A percentile compares a stretch with the other conserved stretches of the same genome.
Conservation (phyloP, 2,329 filamentous ascomycete genomes). For the Podosphaera xanthii region DNA sequence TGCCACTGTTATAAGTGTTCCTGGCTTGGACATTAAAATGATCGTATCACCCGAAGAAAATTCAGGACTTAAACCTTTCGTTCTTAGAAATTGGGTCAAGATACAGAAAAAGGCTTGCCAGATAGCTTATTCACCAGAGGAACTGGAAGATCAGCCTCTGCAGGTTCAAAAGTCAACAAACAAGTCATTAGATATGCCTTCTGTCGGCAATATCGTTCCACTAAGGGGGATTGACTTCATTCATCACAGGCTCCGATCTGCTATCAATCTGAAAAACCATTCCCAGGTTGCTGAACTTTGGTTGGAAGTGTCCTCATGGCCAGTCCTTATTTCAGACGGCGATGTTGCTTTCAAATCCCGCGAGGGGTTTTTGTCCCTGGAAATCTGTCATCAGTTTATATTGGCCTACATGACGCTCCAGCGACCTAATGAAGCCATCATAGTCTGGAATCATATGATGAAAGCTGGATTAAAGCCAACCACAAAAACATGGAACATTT, state of each 20-base stretch:
- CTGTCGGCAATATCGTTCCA: background rate
- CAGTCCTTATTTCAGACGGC: constrained; percentile 3
- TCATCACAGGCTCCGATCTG: constrained; percentile 7
- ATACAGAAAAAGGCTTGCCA: constrained; percentile 4
- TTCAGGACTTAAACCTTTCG: constrained; percentile 4
- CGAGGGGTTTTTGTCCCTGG: constrained; percentile 6
- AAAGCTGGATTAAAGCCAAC: constrained; percentile 32
- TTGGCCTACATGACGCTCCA: constrained; percentile 22
- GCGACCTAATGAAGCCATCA: constrained; percentile 22
- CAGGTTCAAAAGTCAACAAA: background rate
- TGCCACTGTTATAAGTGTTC: constrained; percentile 3
- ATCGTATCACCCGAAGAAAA: background rate
- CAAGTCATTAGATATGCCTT: background rate
- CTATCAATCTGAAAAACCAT: constrained; percentile 8
- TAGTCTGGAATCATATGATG: constrained; percentile 33
- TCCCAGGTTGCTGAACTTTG: constrained; percentile 9
- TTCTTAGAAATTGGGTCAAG: constrained; percentile 6
- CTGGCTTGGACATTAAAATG: constrained; percentile 3
- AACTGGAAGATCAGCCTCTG: background rate
- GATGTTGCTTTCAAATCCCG: background rate
- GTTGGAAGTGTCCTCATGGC: constrained; percentile 9
- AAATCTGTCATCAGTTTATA: constrained; percentile 24
- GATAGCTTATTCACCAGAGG: background rate
- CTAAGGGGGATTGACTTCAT: background rate
- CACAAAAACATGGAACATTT: constrained; percentile 44